A percentile compares a stretch with the other conserved stretches of the same genome.
Evolutionary conservation across 495 filamentous ascomycete species (phyloP).

Genomic region (Talaromyces liani): DNA sequence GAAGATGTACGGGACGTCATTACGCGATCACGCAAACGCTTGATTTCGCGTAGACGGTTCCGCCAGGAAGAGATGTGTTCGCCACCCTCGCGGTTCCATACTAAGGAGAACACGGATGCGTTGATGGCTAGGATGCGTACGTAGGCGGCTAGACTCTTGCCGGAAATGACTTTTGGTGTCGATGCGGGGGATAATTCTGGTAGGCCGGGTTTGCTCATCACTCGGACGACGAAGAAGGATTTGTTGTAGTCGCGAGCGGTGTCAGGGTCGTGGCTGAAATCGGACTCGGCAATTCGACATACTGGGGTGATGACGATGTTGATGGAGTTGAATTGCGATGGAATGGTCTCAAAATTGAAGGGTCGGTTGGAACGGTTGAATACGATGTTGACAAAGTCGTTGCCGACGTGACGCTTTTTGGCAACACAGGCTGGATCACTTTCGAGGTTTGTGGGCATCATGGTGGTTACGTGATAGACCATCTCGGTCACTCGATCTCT

Average conservation of each 20-base stretch:
- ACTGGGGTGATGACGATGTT: constrained; percentile 93
- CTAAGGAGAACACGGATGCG: constrained; percentile 83
- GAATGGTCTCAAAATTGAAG: constrained; percentile 87
- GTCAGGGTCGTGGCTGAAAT: constrained; percentile 12
- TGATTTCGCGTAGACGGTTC: constrained; percentile 77
- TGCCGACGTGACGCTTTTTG: constrained; percentile 95
- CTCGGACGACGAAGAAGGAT: constrained; percentile 74
- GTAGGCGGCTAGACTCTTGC: constrained; percentile 72
- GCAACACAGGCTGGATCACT: constrained; percentile 65
- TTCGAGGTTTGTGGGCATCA: constrained; percentile 86
- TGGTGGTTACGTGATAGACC: constrained; percentile 88
- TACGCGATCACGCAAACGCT: constrained; percentile 60
- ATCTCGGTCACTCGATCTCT: constrained; percentile 90
- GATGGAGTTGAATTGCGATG: constrained; percentile 88
- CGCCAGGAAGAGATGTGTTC: constrained; percentile 89
- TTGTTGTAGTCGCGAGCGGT: constrained; percentile 25
- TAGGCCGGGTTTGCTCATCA: constrained; percentile 76
- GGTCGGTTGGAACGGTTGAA: constrained; percentile 89
- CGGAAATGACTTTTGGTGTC: constrained; percentile 77
- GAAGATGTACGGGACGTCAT: constrained; percentile 24
- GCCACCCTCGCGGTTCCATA: constrained; percentile 77
- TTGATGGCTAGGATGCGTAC: constrained; percentile 88
- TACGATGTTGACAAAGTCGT: constrained; percentile 96
- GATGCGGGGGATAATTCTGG: constrained; percentile 84
- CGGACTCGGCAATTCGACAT: constrained; percentile 39